Conservation (phyloP, 2,329 filamentous ascomycete genomes). For the Thelonectria discophora region DNA sequence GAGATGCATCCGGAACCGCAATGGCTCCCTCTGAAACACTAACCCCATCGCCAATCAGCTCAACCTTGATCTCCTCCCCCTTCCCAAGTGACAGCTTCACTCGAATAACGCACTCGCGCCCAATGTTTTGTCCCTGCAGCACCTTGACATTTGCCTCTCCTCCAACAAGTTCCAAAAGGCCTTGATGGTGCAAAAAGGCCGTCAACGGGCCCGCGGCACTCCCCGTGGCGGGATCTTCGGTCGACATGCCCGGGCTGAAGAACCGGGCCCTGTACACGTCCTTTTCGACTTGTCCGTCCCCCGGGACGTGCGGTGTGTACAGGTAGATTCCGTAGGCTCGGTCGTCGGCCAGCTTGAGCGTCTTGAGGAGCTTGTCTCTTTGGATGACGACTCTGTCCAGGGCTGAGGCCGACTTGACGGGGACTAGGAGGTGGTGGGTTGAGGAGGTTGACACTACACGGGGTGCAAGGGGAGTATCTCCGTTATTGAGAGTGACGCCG, state of each 20-base stretch:
- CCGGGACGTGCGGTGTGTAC: background rate
- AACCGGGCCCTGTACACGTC: conserved; percentile 31
- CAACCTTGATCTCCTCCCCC: background rate
- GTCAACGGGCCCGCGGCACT: conserved; percentile 35
- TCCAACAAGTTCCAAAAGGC: conserved; percentile 7
- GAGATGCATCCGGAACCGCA: background rate
- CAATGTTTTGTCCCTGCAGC: conserved; percentile 12
- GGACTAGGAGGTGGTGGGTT: conserved; percentile 11
- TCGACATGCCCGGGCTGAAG: conserved; percentile 36
- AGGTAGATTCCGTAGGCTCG: conserved; percentile 4
- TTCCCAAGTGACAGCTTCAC: background rate
- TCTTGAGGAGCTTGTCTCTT: conserved; percentile 1
- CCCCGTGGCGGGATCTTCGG: conserved; percentile 36
- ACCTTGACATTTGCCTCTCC: background rate
- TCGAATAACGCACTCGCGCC: conserved; percentile 6
- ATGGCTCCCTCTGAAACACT: conserved; percentile 6
- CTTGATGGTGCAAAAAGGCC: conserved; percentile 24
- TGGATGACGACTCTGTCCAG: background rate
- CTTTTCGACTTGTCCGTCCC: background rate
- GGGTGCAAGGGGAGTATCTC: background rate
- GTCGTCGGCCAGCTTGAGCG: conserved; percentile 9
- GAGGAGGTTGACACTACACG: conserved; percentile 10
- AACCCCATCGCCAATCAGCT: conserved; percentile 1
- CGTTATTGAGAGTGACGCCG: background rate
- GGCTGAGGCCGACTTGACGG: background rate